Base-by-base conservation (phyloP, 148 eudicot species). In the Silene latifolia region DNA sequence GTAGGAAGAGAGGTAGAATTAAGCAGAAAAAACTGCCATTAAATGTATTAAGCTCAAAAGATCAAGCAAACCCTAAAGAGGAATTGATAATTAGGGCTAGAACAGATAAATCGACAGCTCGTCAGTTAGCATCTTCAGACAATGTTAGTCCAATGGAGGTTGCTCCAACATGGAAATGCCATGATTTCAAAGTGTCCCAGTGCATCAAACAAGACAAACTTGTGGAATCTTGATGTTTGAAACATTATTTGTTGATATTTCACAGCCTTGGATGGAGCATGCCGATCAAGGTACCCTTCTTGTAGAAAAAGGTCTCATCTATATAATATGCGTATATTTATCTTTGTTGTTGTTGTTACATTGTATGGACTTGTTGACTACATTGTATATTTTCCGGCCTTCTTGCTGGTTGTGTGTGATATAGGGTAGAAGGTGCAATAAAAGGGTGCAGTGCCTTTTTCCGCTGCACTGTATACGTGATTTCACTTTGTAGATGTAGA, bases 11-110 rank as follows among this genome's bases (percentile, higher is more conserved):
- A 70, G 97, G 93, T 68, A 87, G 88, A 78, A 82, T 86, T 57
- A 94, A 92, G 82, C 98, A 94, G 80, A 94, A 92, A 78, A 94
- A 85, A 79, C 79, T 94, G 81, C 86, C 93, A 0, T 69, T 94
- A 74, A 94, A 96, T 83, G 75, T 87, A 79, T 92, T 89, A 75
- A 90, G 84, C 77, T 71, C 85, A 70, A 90, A 85, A 83, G 97
- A 90, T 84, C 84, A 78, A 81, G 81, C 80, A 67, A 80, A 83
- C 79, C 90, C 86, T 12, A 89, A 86, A 69, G 92, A 90, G 75
- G 92, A 87, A 71, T 60, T 78, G 75, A 66, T 67, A 29, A 65
- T 66, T 18, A 82, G 79, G 62, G 88, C 76, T 71, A 76, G 66
- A 59, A 59, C 63, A 15, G 83, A 69, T 24, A 85, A 85, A 62